Evolutionary conservation across 345 rosid genomes (phyloP).

Genomic region (Cardamine occulta): DNA sequence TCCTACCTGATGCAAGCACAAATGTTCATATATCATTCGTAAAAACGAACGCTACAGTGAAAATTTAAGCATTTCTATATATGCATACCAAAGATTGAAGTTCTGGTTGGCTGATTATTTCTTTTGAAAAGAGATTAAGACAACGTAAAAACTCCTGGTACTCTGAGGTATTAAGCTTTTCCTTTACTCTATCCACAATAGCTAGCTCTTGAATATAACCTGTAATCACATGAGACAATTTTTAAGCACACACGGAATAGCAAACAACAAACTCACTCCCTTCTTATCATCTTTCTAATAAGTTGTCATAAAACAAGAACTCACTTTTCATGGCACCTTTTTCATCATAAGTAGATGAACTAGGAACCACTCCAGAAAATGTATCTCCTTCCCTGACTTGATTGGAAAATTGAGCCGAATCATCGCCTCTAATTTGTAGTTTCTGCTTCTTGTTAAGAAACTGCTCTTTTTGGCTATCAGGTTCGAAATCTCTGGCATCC

Average conservation of each 20-base stretch:
- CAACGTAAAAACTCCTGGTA: conserved; percentile 80
- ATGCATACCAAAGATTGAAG: conserved; percentile 79
- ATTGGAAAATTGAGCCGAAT: conserved; percentile 52
- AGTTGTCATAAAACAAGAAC: conserved; percentile 15
- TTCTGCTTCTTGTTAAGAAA: conserved; percentile 57
- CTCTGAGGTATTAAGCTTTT: conserved; percentile 62
- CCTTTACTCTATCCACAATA: conserved; percentile 81
- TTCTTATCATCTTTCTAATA: not conserved
- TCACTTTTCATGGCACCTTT: conserved; percentile 31
- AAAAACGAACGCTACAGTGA: not conserved
- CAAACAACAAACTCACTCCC: conserved; percentile 1
- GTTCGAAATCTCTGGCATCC: conserved; percentile 63
- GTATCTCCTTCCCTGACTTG: conserved; percentile 65
- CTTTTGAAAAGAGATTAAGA: conserved; percentile 77
- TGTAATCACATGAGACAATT: conserved; percentile 46
- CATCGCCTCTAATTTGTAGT: conserved; percentile 49
- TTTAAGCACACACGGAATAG: conserved; percentile 14
- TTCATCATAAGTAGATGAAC: conserved; percentile 65
- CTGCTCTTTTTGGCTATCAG: conserved; percentile 68
- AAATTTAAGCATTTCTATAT: not conserved
- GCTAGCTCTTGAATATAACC: conserved; percentile 67
- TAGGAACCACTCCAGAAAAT: conserved; percentile 57
- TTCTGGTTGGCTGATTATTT: conserved; percentile 71
- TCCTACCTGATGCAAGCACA: conserved; percentile 54
- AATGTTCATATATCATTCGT: not conserved